Base-by-base conservation (phyloP, 805 yeast species). In the Kluyveromyces starmeri region DNA sequence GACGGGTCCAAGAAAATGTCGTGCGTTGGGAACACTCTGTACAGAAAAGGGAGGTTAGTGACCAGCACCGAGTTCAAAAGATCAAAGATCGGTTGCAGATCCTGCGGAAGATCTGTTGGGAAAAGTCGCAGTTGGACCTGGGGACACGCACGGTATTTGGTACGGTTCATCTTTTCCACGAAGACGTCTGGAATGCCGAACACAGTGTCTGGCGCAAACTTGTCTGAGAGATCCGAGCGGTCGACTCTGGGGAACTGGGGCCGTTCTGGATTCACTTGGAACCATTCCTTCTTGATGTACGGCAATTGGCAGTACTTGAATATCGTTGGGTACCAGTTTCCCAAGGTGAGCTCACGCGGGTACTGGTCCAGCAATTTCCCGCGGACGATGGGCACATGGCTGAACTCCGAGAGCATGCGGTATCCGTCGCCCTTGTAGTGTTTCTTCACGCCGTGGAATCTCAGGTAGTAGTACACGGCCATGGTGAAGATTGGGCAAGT, bases 271-370 rank as follows among this genome's bases (percentile, higher is more conserved):
- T 20, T 30, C 5, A 30, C 33, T 45, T 29, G 43, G 22, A 55
- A 52, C 38, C 44, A 52, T 9, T 48, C 46, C 14, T 46, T 43
- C 34, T 51, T 45, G 37, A 48, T 55, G 36, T 55, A 56, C 12
- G 59, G 50, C 18, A 52, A 26, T 27, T 49, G 52, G 35, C 59
- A 56, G 34, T 55, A 50, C 30, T 53, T 43, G 35, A 53, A 55
- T 2, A 51, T 46, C 4, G 49, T 40, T 3, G 51, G 41, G 38
- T 56, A 56, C 25, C 44, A 48, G 26, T 45, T 42, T 23, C 50
- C 44, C 40, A 56, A 34, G 11, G 58, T 47, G 22, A 46, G 47
- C 27, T 55, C 58, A 34, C 50, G 42, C 18, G 58, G 56, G 31
- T 53, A 53, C 24, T 51, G 49, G n/a, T 38, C 40, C 10, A 39